These are phyloP conservation scores for Aspergillus quadricinctus DNA, from an alignment of 2,329 filamentous ascomycete species.

Conservation along the genomic window DNA sequence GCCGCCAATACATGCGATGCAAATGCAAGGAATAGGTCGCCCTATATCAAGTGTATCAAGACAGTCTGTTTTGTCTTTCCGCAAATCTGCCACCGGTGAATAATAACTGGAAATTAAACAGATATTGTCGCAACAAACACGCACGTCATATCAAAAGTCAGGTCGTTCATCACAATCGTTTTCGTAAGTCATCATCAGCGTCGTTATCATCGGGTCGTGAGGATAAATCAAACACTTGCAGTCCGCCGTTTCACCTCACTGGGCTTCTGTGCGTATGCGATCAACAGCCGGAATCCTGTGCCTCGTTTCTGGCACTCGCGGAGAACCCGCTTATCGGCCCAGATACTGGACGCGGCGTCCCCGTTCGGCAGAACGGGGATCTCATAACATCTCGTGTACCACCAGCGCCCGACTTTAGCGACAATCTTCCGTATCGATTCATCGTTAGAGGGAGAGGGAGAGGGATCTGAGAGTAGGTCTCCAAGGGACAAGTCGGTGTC, in stretches of 20 bases:
- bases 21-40: neutral
- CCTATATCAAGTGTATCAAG: constrained; percentile 3
- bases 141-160: neutral
- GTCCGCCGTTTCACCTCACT: constrained; percentile 41
- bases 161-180: neutral
- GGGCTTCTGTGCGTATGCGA: constrained; percentile 86
- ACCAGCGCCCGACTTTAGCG: constrained; percentile 87
- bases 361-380: constrained; percentile 52
- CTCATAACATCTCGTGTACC: constrained; percentile 94
- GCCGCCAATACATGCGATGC: constrained; percentile 6
- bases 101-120: neutral
- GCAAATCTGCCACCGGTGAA: neutral
- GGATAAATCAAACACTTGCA: constrained; percentile 35
- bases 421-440: constrained; percentile 90
- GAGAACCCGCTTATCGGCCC: constrained; percentile 69
- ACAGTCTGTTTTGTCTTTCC: neutral
- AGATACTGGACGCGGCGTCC: constrained; percentile 62
- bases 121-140: neutral
- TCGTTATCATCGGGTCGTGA: neutral
- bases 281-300: constrained; percentile 83
- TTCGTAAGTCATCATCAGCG: constrained; percentile 7
- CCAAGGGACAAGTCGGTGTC: constrained; percentile 50
- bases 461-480: constrained; percentile 68
- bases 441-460: constrained; percentile 66
- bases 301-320: constrained; percentile 81